Base-by-base conservation (phyloP, 169 alveolate genomes). In the Plasmodium vivax region DNA sequence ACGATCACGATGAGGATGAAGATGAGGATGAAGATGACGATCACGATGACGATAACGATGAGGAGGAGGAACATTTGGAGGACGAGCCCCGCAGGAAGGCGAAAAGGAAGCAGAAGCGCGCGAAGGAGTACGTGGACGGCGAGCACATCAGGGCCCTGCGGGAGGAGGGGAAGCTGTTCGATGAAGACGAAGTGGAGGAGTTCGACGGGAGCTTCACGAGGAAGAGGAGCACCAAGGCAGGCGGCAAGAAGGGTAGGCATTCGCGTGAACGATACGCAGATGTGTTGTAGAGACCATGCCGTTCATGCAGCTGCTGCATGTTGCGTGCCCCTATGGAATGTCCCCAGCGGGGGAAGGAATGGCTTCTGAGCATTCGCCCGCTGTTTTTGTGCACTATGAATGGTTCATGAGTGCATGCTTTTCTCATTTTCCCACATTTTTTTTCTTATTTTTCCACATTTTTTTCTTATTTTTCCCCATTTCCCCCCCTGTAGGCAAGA, bases 131-230 rank as follows among this genome's bases (percentile, higher is more conserved):
- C 72, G 94, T 88, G 51, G 83, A 88, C 73, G 51, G 19, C 68
- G 94, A 88, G 32, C 74, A 88, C 54, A 88, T 88, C 68, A 88
- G 82, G 82, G 79, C 58, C 14, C 73, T 88, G 27, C 94, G 79
- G 73, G 94, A 79, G 58, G 43, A 34, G 27, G 95, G 95, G 45
- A 68, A 91, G 58, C 43, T 91, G n/a, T 32, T 45, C 16, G 62
- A 88, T 43, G 94, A 80, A 3, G 90, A 88, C 71, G 94, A 88
- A 88, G 58, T 80, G 47, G 94, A 88, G 45, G 87, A 88, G 30
- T 16, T 88, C 41, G 80, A 85, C 62, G 30, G 38, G 23, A 85
- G 30, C 30, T 85, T 74, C 68, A 16, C 81, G 30, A 88, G 68
- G 47, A 77, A 80, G 47, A 80, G 83, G 82, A 80, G 51, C 6